phyloP scores from a whole-genome alignment of 257 asterid species.

The Paulownia fortunei region DNA sequence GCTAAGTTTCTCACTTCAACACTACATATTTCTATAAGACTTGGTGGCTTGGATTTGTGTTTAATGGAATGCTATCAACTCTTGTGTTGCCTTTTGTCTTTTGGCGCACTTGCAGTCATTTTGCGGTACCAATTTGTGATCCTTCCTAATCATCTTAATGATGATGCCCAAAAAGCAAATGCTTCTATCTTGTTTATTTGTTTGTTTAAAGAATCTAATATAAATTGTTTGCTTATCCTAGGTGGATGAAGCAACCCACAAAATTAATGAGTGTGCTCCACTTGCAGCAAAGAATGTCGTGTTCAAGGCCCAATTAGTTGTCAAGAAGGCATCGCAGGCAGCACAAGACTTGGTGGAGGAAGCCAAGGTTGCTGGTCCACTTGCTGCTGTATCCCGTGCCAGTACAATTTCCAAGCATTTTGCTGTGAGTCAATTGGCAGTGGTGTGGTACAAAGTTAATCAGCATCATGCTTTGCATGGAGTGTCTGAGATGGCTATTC shows the following conservation, averaged over 20 bases:
- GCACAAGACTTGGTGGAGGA: slow-evolving; percentile 53
- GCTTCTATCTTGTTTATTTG: too few species aligned
- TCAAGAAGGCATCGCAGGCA: slow-evolving; percentile 42
- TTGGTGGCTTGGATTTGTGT: neutral
- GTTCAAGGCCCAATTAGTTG: slow-evolving; percentile 32
- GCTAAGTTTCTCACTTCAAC: neutral
- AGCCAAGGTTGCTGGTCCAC: slow-evolving; percentile 61
- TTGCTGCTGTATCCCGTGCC: slow-evolving; percentile 57
- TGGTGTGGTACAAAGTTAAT: slow-evolving; percentile 48
- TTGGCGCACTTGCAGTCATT: neutral
- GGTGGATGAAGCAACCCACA: slow-evolving; percentile 55
- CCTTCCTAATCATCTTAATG: neutral
- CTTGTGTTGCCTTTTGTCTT: neutral
- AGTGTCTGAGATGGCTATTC: slow-evolving; percentile 44
- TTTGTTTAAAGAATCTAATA: neutral
- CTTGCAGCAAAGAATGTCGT: slow-evolving; percentile 56
- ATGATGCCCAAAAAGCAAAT: neutral
- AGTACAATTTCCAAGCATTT: slow-evolving; percentile 49
- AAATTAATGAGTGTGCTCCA: slow-evolving; percentile 61
- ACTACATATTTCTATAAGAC: neutral
- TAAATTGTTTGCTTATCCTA: slow-evolving; percentile 26
- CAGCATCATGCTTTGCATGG: slow-evolving; percentile 53
- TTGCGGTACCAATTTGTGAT: neutral
- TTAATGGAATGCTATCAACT: neutral
- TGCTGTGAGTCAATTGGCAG: slow-evolving; percentile 46